These are phyloP conservation scores for Ogataea saltuana DNA, from an alignment of 805 yeast genomes.

Conservation along the genomic window DNA sequence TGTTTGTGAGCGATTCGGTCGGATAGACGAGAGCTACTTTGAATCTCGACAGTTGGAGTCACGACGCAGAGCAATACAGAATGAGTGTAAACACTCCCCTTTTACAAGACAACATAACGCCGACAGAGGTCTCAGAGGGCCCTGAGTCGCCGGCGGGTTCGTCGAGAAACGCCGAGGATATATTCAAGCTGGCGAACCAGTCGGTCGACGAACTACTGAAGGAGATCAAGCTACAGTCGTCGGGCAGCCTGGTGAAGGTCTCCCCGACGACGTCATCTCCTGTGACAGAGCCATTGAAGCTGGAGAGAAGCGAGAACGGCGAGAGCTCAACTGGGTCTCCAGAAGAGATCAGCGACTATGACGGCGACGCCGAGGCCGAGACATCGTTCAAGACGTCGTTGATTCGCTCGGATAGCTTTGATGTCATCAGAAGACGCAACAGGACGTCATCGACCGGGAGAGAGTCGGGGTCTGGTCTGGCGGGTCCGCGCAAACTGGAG, in stretches of 20 bases:
- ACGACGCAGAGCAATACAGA: background rate
- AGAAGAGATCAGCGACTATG: background rate
- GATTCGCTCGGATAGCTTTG: slow-evolving; percentile 24
- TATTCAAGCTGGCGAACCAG: slow-evolving; percentile 34
- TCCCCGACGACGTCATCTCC: slow-evolving; percentile 18
- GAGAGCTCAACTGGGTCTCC: too few species aligned
- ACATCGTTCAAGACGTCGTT: slow-evolving; percentile 15
- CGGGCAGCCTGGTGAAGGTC: slow-evolving; percentile 15
- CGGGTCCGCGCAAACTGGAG: slow-evolving; percentile 30
- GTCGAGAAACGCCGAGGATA: slow-evolving; percentile 15
- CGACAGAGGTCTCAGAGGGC: background rate
- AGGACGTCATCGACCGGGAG: too few species aligned
- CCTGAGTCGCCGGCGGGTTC: too few species aligned
- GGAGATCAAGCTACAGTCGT: slow-evolving; percentile 27
- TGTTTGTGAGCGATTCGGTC: too few species aligned
- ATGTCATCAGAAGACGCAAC: slow-evolving; percentile 23
- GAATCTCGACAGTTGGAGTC: too few species aligned
- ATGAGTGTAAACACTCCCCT: slow-evolving; percentile 8
- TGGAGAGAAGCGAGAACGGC: slow-evolving; percentile 13
- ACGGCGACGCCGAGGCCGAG: slow-evolving; percentile 4
- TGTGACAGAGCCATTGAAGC: slow-evolving; percentile 24
- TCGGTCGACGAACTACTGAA: slow-evolving; percentile 43
- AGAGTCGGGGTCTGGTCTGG: too few species aligned
- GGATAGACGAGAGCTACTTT: too few species aligned
- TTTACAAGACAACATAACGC: background rate